phyloP scores from a whole-genome alignment of 306 rosid genomes.

The Rosa lucieae region DNA sequence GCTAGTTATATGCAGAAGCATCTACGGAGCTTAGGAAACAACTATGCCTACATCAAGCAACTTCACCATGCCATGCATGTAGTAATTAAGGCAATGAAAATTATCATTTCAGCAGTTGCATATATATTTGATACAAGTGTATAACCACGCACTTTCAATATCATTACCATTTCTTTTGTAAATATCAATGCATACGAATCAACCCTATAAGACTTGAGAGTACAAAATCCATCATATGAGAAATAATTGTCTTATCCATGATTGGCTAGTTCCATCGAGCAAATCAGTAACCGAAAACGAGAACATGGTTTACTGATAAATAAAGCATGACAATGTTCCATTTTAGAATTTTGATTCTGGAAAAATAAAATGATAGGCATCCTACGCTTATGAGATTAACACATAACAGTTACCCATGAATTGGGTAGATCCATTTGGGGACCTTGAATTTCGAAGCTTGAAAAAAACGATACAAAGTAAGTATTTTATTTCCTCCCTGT shows the following conservation, averaged over 20 bases:
- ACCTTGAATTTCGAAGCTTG: conserved; percentile 95
- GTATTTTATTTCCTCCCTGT: not conserved
- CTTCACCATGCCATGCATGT: not conserved
- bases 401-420: conserved; percentile 68
- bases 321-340: not conserved
- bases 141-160: not conserved
- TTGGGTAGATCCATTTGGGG: conserved; percentile 84
- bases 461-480: conserved; percentile 50
- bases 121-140: not conserved
- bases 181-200: not conserved
- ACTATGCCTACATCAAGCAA: conserved; percentile 2
- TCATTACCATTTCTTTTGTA: not conserved
- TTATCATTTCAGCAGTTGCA: not conserved
- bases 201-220: not conserved
- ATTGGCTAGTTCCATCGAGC: not conserved
- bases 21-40: not conserved
- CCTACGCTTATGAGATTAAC: not conserved
- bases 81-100: not conserved
- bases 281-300: not conserved
- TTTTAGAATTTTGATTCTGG: not conserved
- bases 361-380: not conserved
- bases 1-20: not conserved
- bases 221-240: not conserved
- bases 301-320: not conserved
- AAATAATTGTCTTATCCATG: not conserved